Percentiles rank a stretch among this genome's conserved stretches.
These are phyloP conservation scores for Phaeosphaeriaceae sp. DNA, from an alignment of 2,329 filamentous ascomycete genomes.

Conservation along the genomic window DNA sequence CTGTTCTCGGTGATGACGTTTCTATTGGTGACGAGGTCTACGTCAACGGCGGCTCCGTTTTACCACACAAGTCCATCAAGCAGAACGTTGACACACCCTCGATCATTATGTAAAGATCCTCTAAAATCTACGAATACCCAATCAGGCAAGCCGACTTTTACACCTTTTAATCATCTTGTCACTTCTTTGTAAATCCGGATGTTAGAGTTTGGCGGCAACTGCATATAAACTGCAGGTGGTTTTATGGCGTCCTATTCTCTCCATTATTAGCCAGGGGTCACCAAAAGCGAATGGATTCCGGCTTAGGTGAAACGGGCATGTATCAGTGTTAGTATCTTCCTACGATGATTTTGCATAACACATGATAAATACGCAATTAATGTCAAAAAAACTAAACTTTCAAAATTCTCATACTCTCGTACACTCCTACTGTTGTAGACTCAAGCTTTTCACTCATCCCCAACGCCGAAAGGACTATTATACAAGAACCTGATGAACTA, in stretches of 20 bases:
- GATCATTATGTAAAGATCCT: slow-evolving; percentile 54
- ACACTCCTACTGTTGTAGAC: background rate
- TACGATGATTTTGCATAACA: too few species aligned
- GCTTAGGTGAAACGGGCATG: slow-evolving; percentile 9
- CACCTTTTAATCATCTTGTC: slow-evolving; percentile 39
- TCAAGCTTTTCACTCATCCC: too few species aligned
- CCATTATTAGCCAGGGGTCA: slow-evolving; percentile 19
- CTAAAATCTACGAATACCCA: slow-evolving; percentile 8
- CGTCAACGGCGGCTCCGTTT: slow-evolving; percentile 93
- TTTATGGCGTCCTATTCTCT: slow-evolving; percentile 10
- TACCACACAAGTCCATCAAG: slow-evolving; percentile 99
- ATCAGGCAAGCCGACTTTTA: slow-evolving; percentile 18
- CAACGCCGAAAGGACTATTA: too few species aligned
- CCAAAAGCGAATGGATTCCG: slow-evolving; percentile 21
- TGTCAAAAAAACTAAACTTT: background rate
- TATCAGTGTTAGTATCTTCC: too few species aligned
- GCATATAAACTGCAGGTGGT: slow-evolving; percentile 16
- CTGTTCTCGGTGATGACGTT: slow-evolving; percentile 96
- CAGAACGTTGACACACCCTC: slow-evolving; percentile 79
- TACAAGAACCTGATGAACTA: too few species aligned
- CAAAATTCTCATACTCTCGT: background rate
- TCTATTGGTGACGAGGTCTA: slow-evolving; percentile 98
- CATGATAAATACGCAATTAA: background rate
- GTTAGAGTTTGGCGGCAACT: slow-evolving; percentile 20
- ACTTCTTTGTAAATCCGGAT: slow-evolving; percentile 43